These are phyloP conservation scores for Tuber brumale DNA, from an alignment of 495 filamentous ascomycete species.

Conservation along the genomic window DNA sequence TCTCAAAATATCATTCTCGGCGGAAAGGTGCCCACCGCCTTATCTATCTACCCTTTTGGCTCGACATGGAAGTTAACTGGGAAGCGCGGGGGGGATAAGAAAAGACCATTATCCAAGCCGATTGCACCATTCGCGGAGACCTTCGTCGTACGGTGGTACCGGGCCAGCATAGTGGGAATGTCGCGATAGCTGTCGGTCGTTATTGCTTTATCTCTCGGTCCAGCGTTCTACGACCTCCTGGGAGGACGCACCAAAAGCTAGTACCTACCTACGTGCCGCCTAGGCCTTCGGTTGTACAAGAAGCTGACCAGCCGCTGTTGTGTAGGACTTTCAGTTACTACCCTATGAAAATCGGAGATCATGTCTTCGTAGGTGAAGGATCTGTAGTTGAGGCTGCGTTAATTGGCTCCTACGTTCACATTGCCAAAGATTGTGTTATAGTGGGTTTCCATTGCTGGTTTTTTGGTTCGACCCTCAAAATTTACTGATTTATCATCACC, in stretches of 20 bases:
- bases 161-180: slow-evolving; percentile 45
- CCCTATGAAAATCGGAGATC: slow-evolving; percentile 83
- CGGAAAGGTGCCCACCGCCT: slow-evolving; percentile 49
- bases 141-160: slow-evolving; percentile 55
- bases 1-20: slow-evolving; percentile 96
- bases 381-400: slow-evolving; percentile 71
- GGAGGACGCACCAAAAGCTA: slow-evolving; percentile 61
- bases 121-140: slow-evolving; percentile 88
- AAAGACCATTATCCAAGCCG: slow-evolving; percentile 81
- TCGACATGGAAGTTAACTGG: neutral
- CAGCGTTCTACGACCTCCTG: slow-evolving; percentile 69
- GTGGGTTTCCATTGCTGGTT: slow-evolving; percentile 8
- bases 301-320: neutral
- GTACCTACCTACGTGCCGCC: slow-evolving; percentile 16
- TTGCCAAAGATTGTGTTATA: slow-evolving; percentile 66
- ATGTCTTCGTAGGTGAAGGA: slow-evolving; percentile 74
- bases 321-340: slow-evolving; percentile 61
- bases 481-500: neutral
- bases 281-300: neutral
- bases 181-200: slow-evolving; percentile 76
- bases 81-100: neutral
- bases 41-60: neutral
- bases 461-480: neutral
- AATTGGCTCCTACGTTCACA: slow-evolving; percentile 73
- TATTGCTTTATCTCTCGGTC: slow-evolving; percentile 77